Conservation (phyloP, 495 filamentous ascomycete genomes). For the Aspergillus incahuasiensis region DNA sequence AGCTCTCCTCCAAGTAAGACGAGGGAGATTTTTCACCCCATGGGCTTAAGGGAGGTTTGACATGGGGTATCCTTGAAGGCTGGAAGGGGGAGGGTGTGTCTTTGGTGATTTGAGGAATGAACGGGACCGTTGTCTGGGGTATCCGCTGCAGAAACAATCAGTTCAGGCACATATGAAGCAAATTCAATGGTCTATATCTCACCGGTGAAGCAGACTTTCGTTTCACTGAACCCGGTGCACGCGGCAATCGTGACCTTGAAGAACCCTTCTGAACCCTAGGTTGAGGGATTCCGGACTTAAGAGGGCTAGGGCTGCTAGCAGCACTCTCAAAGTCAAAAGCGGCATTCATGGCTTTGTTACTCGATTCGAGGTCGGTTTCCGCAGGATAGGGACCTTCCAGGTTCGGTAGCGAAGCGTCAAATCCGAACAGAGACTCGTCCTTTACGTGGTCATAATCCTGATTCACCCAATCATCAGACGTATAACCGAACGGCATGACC, state of each 20-base stretch:
- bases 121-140: constrained; percentile 25
- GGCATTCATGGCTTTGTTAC: constrained; percentile 58
- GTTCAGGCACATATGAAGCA: not conserved
- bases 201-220: constrained; percentile 30
- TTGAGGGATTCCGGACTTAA: constrained; percentile 33
- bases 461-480: constrained; percentile 40
- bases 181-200: constrained; percentile 8
- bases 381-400: constrained; percentile 29
- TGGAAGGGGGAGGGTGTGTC: constrained; percentile 46
- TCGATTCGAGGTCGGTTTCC: constrained; percentile 48
- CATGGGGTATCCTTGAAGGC: constrained; percentile 33
- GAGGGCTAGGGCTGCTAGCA: constrained; percentile 58
- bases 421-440: constrained; percentile 37
- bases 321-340: constrained; percentile 69
- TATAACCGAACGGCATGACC: constrained; percentile 30
- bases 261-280: constrained; percentile 20
- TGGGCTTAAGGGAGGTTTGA: constrained; percentile 42
- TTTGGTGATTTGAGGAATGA: constrained; percentile 34
- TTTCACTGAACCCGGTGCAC: constrained; percentile 17
- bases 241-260: constrained; percentile 27
- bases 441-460: constrained; percentile 36
- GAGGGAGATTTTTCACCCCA: constrained; percentile 52
- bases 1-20: constrained; percentile 44
- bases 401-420: constrained; percentile 34
- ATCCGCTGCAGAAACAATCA: constrained; percentile 13